Base-by-base conservation (phyloP, 2,329 filamentous ascomycete genomes). In the Aspergillus transmontanensis region DNA sequence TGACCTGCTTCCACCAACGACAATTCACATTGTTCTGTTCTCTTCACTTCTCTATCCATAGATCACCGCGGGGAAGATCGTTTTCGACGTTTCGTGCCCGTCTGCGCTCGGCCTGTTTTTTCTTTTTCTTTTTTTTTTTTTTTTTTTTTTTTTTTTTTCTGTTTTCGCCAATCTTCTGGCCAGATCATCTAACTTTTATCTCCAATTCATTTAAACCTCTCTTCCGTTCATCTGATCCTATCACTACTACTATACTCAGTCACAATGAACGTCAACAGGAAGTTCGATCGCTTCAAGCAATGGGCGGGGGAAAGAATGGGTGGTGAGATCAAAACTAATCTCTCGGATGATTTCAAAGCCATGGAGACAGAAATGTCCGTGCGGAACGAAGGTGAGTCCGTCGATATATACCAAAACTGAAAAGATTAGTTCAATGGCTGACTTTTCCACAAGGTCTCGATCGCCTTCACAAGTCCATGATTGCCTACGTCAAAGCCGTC, bases 241-340 rank as follows among this genome's bases (percentile, higher is more conserved):
- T 55, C 39, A 58, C 36, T 34, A 34, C 41, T 53, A 45, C 32
- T 41, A 19, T 26, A 50, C 12, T 56, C 30, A 6, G 30, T 57
- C 73, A 81, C 63, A 39, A 87, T 87, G 85, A 87, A 87, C 72
- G 83, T 89, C 78, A 89, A 88, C 80, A 97, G 96, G 85, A 97
- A 96, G 78, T 88, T 98, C 76, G 94, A 94, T 81, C 90, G 94
- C 75, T 90, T 96, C 84, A 96, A 94, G 83, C 94, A 98, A 90
- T 98, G 94, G 94, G 93, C 94, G 43, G 93, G 93, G 70, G 94
- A 98, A 82, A 92, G 94, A 81, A 97, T 98, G 92, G 94, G 94
- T 72, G 88, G 87, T 68, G 94, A 97, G 80, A 86, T 89, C 80
- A 95, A 93, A 82, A 97, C 94, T 11, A 88, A 85, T 76, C 88